A percentile compares a stretch with the other conserved stretches of the same genome.
phyloP scores from a whole-genome alignment of 345 rosid genomes.

The Linum lewisii region DNA sequence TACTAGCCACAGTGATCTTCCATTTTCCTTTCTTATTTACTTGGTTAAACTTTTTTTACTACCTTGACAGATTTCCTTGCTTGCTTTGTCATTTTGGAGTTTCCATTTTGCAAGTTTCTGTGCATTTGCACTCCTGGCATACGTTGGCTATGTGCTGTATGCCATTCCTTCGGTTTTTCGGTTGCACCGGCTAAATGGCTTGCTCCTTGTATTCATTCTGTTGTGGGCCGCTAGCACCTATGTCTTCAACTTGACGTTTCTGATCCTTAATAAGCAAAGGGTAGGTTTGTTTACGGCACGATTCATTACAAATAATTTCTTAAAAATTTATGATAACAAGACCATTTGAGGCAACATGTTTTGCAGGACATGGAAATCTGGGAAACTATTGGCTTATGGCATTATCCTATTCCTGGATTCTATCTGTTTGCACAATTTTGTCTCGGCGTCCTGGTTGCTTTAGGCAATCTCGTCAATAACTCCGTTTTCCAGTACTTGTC shows the following conservation, averaged over 20 bases:
- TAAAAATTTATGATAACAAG: background rate
- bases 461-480: constrained; percentile 37
- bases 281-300: constrained; percentile 12
- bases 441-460: constrained; percentile 36
- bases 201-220: constrained; percentile 41
- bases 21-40: background rate
- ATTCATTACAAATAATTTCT: background rate
- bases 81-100: constrained; percentile 38
- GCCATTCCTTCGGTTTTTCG: constrained; percentile 37
- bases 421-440: constrained; percentile 39
- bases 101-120: constrained; percentile 39
- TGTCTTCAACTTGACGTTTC: constrained; percentile 37
- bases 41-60: background rate
- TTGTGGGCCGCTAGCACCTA: constrained; percentile 42
- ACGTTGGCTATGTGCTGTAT: constrained; percentile 36
- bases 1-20: background rate
- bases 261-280: constrained; percentile 25
- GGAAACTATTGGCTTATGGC: constrained; percentile 43
- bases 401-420: constrained; percentile 35
- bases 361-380: constrained; percentile 38
- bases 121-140: constrained; percentile 39
- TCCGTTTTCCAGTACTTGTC: constrained; percentile 33
- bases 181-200: constrained; percentile 32
- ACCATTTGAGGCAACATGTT: constrained; percentile 2
- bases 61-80: constrained; percentile 28